Percentiles rank a stretch among this genome's conserved stretches.
These are phyloP conservation scores for Globisporangium irregulare DNA, from an alignment of 352 stramenopile genomes.

Conservation along the genomic window DNA sequence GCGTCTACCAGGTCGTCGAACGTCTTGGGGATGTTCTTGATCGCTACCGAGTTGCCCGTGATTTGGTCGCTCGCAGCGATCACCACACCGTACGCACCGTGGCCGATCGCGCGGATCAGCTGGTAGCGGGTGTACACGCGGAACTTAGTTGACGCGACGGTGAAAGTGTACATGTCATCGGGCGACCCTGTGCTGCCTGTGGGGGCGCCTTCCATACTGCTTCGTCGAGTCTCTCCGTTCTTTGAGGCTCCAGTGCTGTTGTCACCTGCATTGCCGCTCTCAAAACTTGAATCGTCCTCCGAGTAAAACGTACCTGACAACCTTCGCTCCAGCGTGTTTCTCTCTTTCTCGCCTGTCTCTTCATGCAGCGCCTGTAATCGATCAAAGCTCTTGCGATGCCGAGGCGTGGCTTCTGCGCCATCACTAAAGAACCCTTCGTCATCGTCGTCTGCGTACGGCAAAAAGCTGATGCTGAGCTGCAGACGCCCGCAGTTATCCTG, in stretches of 20 bases:
- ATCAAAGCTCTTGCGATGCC: constrained; percentile 77
- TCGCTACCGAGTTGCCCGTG: constrained; percentile 77
- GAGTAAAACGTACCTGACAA: constrained; percentile 12
- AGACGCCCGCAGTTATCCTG: constrained; percentile 50
- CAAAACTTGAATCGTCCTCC: constrained; percentile 10
- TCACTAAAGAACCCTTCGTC: constrained; percentile 36
- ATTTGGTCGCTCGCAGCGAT: constrained; percentile 81
- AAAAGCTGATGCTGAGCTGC: constrained; percentile 81
- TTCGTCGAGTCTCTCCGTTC: background rate
- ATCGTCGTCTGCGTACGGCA: constrained; percentile 52
- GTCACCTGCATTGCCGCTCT: background rate
- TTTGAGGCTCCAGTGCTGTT: background rate
- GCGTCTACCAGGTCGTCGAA: constrained; percentile 84
- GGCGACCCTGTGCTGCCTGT: constrained; percentile 15
- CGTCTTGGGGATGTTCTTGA: constrained; percentile 85
- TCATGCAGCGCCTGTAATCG: constrained; percentile 68
- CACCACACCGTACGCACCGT: constrained; percentile 78
- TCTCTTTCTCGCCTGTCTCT: constrained; percentile 52
- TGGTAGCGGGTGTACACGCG: constrained; percentile 81
- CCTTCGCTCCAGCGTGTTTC: constrained; percentile 21
- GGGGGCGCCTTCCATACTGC: background rate
- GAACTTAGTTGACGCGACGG: constrained; percentile 81
- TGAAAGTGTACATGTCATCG: constrained; percentile 84
- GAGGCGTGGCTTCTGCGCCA: constrained; percentile 33
- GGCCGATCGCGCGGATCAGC: constrained; percentile 76